Evolutionary conservation across 805 yeast genomes (phyloP), one percentile per base, ranked within the genome.

Genomic region (Kazachstania martiniae): DNA sequence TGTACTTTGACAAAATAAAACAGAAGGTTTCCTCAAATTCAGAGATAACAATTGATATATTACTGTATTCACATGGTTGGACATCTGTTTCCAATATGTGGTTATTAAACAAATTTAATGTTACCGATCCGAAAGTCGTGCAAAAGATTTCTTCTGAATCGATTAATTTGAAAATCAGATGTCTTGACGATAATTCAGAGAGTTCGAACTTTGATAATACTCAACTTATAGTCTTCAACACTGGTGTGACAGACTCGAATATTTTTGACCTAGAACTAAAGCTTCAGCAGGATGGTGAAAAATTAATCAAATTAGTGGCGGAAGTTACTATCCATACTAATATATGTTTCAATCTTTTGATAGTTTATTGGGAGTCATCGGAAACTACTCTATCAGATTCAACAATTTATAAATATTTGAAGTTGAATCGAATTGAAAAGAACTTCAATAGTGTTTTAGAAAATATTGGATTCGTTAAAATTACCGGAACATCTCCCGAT

Each of bases 341-440:
- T 29, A 51, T 43, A 23, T 49, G 51, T 29, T 57, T 62, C 32
- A 51, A 52, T 19, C 35, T 62, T 9, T 14, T 62, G 16, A 39
- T 63, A 3, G 37, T 62, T 2, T 61, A 56, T 34, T 63, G 69
- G 69, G 65, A 61, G 25, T 49, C 64, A n/a, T 47, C 57, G 1
- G 57, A 56, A 17, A 50, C 51, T 3, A 44, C 44, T 3, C 32
- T 47, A 5, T 17, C 32, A 8, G 41, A 40, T 10, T 18, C 28
- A 7, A 38, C 42, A 6, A 43, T 49, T 12, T 16, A 31, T 15
- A 41, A 40, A 21, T 40, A 37, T 24, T 35, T 53, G 17, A 47
- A 53, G 22, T 23, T 44, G 3, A 35, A 41, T 15, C 55, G 56
- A 28, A 56, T 60, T n/a, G 36, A 58, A 4, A 49, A 47, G 31